Conservation (phyloP, 176 grass and related monocot species). For the Musa itinerans region DNA sequence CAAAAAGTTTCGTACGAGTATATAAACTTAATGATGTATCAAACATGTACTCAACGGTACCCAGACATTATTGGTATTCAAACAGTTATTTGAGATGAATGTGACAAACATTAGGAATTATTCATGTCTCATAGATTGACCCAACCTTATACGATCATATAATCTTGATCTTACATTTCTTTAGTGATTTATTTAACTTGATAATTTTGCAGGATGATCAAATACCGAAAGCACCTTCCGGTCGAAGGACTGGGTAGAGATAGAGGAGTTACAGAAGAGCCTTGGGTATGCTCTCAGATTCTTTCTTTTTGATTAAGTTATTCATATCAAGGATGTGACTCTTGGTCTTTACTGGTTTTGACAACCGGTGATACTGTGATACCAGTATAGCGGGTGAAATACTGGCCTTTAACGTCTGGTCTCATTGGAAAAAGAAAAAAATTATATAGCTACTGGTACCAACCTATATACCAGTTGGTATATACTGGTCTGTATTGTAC, state of each 20-base stretch:
- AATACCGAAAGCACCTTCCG: constrained; percentile 37
- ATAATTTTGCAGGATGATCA: constrained; percentile 49
- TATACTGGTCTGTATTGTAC: too few species aligned
- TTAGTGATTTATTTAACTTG: not conserved
- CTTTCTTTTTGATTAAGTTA: too few species aligned
- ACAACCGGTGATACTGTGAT: too few species aligned
- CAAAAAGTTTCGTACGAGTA: not conserved
- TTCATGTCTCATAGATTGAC: constrained; percentile 5
- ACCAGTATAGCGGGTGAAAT: too few species aligned
- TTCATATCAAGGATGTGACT: too few species aligned
- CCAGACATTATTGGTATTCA: not conserved
- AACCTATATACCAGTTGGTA: too few species aligned
- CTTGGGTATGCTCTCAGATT: not conserved
- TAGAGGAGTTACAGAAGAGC: not conserved
- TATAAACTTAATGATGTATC: not conserved
- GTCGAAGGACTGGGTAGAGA: constrained; percentile 44
- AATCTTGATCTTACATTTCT: not conserved
- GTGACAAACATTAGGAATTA: not conserved
- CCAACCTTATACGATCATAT: not conserved
- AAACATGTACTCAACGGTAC: not conserved
- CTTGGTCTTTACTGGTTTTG: too few species aligned
- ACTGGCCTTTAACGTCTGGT: too few species aligned
- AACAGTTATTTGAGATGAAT: not conserved
- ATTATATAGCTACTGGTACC: too few species aligned
- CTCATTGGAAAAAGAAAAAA: too few species aligned